Base-by-base conservation (phyloP, 768 basidiomycete genomes). In the Pleurotus eryngii region DNA sequence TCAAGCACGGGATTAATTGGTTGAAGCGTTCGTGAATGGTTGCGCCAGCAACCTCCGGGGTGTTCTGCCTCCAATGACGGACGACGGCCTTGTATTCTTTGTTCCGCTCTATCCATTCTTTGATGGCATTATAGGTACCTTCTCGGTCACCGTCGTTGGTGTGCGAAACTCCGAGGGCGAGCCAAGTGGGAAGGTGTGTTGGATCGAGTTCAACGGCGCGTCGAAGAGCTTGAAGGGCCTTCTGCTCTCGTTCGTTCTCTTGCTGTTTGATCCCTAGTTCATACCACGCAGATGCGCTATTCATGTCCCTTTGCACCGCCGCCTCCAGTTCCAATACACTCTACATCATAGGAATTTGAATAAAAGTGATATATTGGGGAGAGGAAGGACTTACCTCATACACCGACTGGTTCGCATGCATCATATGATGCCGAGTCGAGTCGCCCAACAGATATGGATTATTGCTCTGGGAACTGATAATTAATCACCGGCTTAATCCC, bases 241-340 rank as follows among this genome's bases (percentile, higher is more conserved):
- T 87, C 6, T 81, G 80, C 72, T 99, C 97, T 14, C 95, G 86
- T 70, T 99, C 97, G 68, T 95, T 97, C 72, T 97, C 95, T 70
- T 99, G 97, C 67, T 98, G 97, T 71, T 92, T 95, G 49, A 99
- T 87, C 22, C 97, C 97, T 49, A 98, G 86, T 62, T 89, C 83
- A 67, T 83, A 95, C 97, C 97, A 99, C 7, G 87, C 88, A 37
- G 72, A 62, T 3, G 90, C 85, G 63, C 90, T 81, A 7, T 68
- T 73, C 59, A 87, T 85, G 64, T 94, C 82, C 40, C 80, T 81
- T 66, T 96, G 92, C 12, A 96, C 94, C 22, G 80, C 81, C 5
- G 96, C 96, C 74, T 99, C 96, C 11, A 93, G 77, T 68, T 94
- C 89, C 27, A 98, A 76, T 7, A 98, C 85, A 62, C 81, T 89